Conservation (phyloP, 352 stramenopile genomes). For the Saprolegnia parasitica region DNA sequence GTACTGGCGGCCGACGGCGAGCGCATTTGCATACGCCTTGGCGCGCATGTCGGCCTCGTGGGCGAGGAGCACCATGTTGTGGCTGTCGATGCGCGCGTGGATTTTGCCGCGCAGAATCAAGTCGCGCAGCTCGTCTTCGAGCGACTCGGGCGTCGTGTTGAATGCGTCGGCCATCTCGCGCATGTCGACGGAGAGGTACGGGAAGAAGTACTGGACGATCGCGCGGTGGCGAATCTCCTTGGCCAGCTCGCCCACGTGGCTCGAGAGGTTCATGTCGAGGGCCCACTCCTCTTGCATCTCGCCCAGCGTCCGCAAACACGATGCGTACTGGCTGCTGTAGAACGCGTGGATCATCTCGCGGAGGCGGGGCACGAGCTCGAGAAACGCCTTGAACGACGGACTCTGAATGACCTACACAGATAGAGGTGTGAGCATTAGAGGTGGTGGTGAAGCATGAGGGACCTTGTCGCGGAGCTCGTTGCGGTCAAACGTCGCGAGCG, state of each 20-base stretch:
- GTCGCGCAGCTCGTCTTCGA: constrained; percentile 76
- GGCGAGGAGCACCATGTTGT: constrained; percentile 81
- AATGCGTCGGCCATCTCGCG: constrained; percentile 83
- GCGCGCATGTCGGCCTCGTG: constrained; percentile 72
- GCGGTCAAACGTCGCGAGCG: constrained; percentile 77
- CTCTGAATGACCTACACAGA: constrained; percentile 72
- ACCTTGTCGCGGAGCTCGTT: constrained; percentile 76
- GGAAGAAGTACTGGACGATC: constrained; percentile 87
- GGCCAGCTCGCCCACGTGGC: constrained; percentile 67
- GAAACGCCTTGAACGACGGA: constrained; percentile 80
- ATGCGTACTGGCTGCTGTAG: constrained; percentile 82
- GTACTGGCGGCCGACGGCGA: constrained; percentile 77
- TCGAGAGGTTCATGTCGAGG: constrained; percentile 73
- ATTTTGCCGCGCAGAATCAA: constrained; percentile 73
- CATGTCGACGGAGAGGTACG: constrained; percentile 83
- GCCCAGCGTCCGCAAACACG: constrained; percentile 69
- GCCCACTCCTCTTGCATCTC: constrained; percentile 69
- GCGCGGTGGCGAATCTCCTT: constrained; percentile 78
- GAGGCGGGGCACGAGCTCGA: constrained; percentile 82
- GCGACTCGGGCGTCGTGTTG: constrained; percentile 47
- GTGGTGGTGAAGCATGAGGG: background rate
- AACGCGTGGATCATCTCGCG: constrained; percentile 87
- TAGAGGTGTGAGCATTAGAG: background rate
- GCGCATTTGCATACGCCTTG: constrained; percentile 73
- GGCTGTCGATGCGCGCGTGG: constrained; percentile 81